Evolutionary conservation across 2,329 filamentous ascomycete genomes (phyloP), one percentile per base, ranked within the genome.

Genomic region (Arthrobotrys conoides): DNA sequence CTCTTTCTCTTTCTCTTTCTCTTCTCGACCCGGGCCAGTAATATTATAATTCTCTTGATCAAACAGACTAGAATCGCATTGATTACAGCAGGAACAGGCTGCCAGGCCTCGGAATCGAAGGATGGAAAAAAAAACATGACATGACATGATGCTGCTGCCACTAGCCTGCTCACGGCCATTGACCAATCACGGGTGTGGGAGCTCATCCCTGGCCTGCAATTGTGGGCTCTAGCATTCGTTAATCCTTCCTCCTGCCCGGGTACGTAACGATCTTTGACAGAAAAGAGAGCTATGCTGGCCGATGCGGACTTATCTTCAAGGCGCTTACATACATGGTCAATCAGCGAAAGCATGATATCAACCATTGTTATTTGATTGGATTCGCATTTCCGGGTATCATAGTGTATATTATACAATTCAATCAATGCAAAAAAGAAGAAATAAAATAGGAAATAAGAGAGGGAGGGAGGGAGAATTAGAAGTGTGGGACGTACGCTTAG

Each of bases 131-230:
- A 73, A 59, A 68, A 75, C 44, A 71, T 72, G 75, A 65, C 63
- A 71, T 78, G 68, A 72, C 75, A 71, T 78, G 75, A 71, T 77
- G 46, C 48, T 76, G 66, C 59, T 76, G 48, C 72, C 67, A 76
- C 72, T 51, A 61, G 66, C 41, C 49, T 67, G 18, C 16, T 38
- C 16, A 49, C 2, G 36, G 30, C 18, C 68, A 78, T 78, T 78
- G 75, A 51, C 75, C 75, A 78, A 78, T 78, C 75, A 78, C 36
- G 53, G 38, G 30, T 5, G 22, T 30, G 55, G 57, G 66, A 27
- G 41, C 49, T 33, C 65, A 38, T 61, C 59, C 61, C 67, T 51
- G 59, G 49, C 49, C 49, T 49, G 73, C 33, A 48, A 67, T 63
- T 64, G 44, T 36, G 12, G 22, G 49, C 22, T 64, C 46, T 33